These are phyloP conservation scores for Wickerhamiella dianesei DNA, from an alignment of 805 yeast species.

Conservation along the genomic window DNA sequence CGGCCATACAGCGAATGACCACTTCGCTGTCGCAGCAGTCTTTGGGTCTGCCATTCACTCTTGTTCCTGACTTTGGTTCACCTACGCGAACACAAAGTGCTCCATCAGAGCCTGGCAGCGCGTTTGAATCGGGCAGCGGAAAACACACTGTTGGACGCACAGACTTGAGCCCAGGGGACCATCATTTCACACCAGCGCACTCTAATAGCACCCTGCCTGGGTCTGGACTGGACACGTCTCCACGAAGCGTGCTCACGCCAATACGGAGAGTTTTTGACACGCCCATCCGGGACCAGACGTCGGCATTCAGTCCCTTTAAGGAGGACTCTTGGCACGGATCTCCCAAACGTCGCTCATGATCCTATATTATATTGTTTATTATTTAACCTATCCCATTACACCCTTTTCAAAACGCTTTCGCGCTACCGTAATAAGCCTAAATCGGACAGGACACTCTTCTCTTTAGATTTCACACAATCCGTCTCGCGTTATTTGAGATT, in stretches of 20 bases:
- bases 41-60: background rate
- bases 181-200: background rate
- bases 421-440: background rate
- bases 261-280: slow-evolving; percentile 20
- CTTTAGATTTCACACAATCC: too few species aligned
- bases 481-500: background rate
- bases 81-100: background rate
- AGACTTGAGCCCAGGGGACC: background rate
- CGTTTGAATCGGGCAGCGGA: background rate
- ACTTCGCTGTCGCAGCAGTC: slow-evolving; percentile 13
- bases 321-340: slow-evolving; percentile 14
- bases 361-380: background rate
- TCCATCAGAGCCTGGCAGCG: background rate
- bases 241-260: slow-evolving; percentile 15
- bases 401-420: background rate
- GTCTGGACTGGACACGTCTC: background rate
- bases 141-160: background rate
- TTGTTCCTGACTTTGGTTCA: background rate
- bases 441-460: too few species aligned
- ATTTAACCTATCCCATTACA: background rate
- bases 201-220: background rate
- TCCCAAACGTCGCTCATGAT: slow-evolving; percentile 7
- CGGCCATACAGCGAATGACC: slow-evolving; percentile 17
- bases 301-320: slow-evolving; percentile 19
- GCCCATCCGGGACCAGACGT: slow-evolving; percentile 20